phyloP scores from a whole-genome alignment of 192 early-diverging fungal genomes.

The Coemansia sp. region DNA sequence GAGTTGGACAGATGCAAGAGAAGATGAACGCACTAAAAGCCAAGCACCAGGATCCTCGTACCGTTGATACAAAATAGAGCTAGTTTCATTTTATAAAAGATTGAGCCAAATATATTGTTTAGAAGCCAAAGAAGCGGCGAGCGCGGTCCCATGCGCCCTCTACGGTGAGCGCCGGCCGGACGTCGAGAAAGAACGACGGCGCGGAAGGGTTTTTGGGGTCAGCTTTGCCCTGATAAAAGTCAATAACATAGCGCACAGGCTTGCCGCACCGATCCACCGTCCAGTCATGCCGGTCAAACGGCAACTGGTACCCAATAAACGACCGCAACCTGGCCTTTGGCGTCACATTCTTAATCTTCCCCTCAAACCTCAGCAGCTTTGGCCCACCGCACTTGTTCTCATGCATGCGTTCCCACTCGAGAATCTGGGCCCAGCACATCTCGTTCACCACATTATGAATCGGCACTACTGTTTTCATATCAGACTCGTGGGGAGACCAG shows the following conservation, averaged over 20 bases:
- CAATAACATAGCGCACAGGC: slow-evolving; percentile 83
- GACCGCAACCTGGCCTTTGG: slow-evolving; percentile 43
- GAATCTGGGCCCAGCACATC: slow-evolving; percentile 80
- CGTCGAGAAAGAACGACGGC: slow-evolving; percentile 82
- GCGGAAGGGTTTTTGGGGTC: slow-evolving; percentile 49
- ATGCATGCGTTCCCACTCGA: slow-evolving; percentile 73
- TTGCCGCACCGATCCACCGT: slow-evolving; percentile 88
- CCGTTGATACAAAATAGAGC: neutral
- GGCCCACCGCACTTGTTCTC: slow-evolving; percentile 29
- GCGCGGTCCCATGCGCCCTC: slow-evolving; percentile 7
- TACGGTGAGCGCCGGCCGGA: slow-evolving; percentile 73
- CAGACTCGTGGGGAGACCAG: slow-evolving; percentile 75
- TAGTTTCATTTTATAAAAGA: too few species aligned
- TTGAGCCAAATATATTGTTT: neutral
- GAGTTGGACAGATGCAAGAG: slow-evolving; percentile 51
- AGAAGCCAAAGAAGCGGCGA: neutral
- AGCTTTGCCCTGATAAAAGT: slow-evolving; percentile 78
- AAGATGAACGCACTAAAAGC: slow-evolving; percentile 44
- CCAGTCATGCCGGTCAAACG: slow-evolving; percentile 97
- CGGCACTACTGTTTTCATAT: slow-evolving; percentile 87
- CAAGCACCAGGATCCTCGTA: slow-evolving; percentile 12
- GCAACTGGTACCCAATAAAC: slow-evolving; percentile 62
- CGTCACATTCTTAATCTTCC: slow-evolving; percentile 33
- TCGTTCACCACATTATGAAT: slow-evolving; percentile 97
- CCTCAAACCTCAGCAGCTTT: slow-evolving; percentile 50